Conservation (phyloP, 495 filamentous ascomycete genomes). For the Evernia prunastri region DNA sequence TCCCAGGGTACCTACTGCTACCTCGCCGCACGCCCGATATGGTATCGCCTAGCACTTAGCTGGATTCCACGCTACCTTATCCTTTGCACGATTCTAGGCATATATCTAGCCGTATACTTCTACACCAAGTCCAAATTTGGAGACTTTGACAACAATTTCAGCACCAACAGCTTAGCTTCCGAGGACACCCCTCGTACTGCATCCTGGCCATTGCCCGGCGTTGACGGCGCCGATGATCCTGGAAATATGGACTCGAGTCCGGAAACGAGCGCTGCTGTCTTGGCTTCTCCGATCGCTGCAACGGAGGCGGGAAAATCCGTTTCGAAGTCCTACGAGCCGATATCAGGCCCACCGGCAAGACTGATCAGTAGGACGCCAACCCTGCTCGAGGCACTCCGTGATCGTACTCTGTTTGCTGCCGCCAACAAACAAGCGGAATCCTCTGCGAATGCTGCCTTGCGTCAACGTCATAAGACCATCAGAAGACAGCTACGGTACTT, state of each 20-base stretch:
- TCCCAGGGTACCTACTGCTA: constrained; percentile 60
- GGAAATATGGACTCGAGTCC: neutral
- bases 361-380: neutral
- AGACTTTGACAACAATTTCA: constrained; percentile 28
- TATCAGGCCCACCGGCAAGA: neutral
- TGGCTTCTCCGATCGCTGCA: neutral
- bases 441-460: constrained; percentile 19
- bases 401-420: constrained; percentile 1
- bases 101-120: constrained; percentile 62
- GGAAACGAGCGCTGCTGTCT: neutral
- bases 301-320: neutral
- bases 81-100: constrained; percentile 50
- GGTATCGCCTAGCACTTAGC: constrained; percentile 58
- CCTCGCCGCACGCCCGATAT: constrained; percentile 54
- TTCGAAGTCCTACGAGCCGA: neutral
- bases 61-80: constrained; percentile 72
- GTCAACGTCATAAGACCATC: constrained; percentile 40
- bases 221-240: neutral
- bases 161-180: neutral
- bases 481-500: constrained; percentile 60
- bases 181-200: neutral
- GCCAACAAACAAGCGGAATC: neutral
- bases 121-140: constrained; percentile 49
- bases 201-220: neutral
- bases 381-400: constrained; percentile 10